Evolutionary conservation across 1,139 yeast genomes (phyloP), one percentile per base, ranked within the genome.

Genomic region (Debaryomyces fabryi): DNA sequence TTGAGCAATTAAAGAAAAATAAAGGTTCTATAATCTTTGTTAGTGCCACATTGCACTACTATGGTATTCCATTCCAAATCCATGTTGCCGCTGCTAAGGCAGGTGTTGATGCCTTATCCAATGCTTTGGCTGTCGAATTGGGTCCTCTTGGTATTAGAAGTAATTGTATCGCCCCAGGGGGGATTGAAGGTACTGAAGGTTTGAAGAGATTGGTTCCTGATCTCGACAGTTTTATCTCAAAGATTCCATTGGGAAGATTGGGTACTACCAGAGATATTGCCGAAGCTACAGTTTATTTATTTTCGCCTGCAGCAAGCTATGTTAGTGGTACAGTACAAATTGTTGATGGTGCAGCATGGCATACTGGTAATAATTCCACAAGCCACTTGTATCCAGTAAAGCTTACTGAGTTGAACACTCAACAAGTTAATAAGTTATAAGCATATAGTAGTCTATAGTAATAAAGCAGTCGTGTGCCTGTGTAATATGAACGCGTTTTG

Each of bases 41-140:
- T 15, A 82, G 91, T 46, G 96, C 97, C 2, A 90, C 97, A 0
- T 74, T 91, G 49, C 97, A 91, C 66, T 88, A 88, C 67, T 81
- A 85, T 58, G 97, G 97, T 16, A 81, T 87, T 7, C 96, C 96
- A 6, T 82, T 86, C 69, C 97, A 91, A 68, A 62, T 81, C 6
- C 97, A 90, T 57, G 96, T 89, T 1, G 87, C 91, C 2, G 96
- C 97, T 0, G 97, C 97, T 6, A 91, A 91, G 69, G 96, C 97
- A 1, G 97, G 96, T 18, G 82, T 91, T 32, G 97, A 92, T 63
- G 95, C 96, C 0, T 71, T 91, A 39, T 83, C 91, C 18, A 83
- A 86, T 55, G 86, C 90, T 0, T 68, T 91, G 52, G 96, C 97
- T 0, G 91, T 88, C 7, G 97, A 91, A 67, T 74, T 89, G 52